A percentile compares a stretch with the other conserved stretches of the same genome.
Evolutionary conservation across 2,329 filamentous ascomycete genomes (phyloP).

Genomic region (Paraconiothyrium sp.): DNA sequence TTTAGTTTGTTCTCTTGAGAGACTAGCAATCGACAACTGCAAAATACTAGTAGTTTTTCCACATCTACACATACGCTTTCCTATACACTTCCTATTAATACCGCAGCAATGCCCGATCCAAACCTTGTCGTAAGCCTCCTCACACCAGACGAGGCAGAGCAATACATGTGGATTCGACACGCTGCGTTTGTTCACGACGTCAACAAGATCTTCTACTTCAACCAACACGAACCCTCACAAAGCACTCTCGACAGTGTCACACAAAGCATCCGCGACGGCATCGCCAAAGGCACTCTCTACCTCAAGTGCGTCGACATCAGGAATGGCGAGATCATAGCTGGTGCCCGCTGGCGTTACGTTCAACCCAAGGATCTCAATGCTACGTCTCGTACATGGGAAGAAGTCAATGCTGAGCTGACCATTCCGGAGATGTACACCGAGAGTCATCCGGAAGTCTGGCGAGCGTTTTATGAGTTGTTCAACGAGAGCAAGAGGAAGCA

Average conservation of each 20-base stretch:
- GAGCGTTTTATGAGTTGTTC: constrained; percentile 33
- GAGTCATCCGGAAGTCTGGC: constrained; percentile 34
- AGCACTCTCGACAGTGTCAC: constrained; percentile 36
- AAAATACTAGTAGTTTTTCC: neutral
- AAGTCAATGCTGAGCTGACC: constrained; percentile 36
- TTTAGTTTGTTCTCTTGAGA: neutral
- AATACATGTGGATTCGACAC: constrained; percentile 45
- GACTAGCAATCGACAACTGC: neutral
- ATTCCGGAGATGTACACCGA: constrained; percentile 41
- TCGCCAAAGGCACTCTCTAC: constrained; percentile 37
- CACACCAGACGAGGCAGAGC: constrained; percentile 36
- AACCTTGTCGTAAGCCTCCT: constrained; percentile 40
- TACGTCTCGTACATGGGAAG: constrained; percentile 35
- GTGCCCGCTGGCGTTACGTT: constrained; percentile 41
- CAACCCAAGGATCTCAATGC: constrained; percentile 28
- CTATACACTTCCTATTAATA: neutral
- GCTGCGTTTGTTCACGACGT: constrained; percentile 41
- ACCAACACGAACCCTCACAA: constrained; percentile 34
- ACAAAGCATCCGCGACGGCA: constrained; percentile 31
- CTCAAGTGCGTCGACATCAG: constrained; percentile 40
- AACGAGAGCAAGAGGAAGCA: constrained; percentile 36
- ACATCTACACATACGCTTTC: neutral
- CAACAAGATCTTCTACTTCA: constrained; percentile 47
- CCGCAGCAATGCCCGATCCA: constrained; percentile 29
- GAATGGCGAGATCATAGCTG: constrained; percentile 40